Percentiles rank a stretch among this genome's conserved stretches.
These are phyloP conservation scores for Pseudoturritis turrita DNA, from an alignment of 345 rosid species.

Conservation along the genomic window DNA sequence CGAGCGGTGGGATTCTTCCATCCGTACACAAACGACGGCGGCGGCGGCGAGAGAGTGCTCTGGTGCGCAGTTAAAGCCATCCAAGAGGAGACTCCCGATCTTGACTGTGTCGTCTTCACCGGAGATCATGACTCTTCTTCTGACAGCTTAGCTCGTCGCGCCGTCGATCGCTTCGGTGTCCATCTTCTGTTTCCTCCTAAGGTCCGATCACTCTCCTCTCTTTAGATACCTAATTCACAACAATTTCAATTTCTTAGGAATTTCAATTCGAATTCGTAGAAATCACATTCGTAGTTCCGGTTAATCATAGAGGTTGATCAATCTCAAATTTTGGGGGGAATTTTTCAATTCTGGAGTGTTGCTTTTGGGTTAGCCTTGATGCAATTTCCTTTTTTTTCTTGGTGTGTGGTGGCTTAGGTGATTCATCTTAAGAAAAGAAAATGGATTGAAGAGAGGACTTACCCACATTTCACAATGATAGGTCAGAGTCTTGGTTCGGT, in stretches of 20 bases:
- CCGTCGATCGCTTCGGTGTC: conserved; percentile 83
- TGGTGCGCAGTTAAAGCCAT: conserved; percentile 96
- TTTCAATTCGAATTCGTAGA: neutral
- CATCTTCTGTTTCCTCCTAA: conserved; percentile 57
- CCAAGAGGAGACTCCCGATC: conserved; percentile 68
- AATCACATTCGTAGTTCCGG: neutral
- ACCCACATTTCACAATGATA: conserved; percentile 88
- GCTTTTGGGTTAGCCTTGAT: neutral
- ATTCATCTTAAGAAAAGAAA: conserved; percentile 68
- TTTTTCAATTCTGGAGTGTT: neutral
- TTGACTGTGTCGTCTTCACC: conserved; percentile 64
- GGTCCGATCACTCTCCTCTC: conserved; percentile 33
- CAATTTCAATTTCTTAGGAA: neutral
- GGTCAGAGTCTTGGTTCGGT: conserved; percentile 96
- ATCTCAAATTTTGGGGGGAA: neutral
- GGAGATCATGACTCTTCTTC: conserved; percentile 78
- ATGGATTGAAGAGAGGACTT: conserved; percentile 82
- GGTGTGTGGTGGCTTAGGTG: conserved; percentile 44
- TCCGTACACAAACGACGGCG: conserved; percentile 94
- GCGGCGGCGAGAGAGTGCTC: conserved; percentile 94
- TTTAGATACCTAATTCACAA: neutral
- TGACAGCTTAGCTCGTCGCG: conserved; percentile 53
- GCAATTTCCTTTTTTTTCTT: neutral
- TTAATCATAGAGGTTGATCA: neutral
- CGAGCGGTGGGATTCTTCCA: conserved; percentile 87